A percentile compares a stretch with the other conserved stretches of the same genome.
These are phyloP conservation scores for Wickerhamomyces sp. DNA, from an alignment of 1,139 yeast genomes.

Conservation along the genomic window DNA sequence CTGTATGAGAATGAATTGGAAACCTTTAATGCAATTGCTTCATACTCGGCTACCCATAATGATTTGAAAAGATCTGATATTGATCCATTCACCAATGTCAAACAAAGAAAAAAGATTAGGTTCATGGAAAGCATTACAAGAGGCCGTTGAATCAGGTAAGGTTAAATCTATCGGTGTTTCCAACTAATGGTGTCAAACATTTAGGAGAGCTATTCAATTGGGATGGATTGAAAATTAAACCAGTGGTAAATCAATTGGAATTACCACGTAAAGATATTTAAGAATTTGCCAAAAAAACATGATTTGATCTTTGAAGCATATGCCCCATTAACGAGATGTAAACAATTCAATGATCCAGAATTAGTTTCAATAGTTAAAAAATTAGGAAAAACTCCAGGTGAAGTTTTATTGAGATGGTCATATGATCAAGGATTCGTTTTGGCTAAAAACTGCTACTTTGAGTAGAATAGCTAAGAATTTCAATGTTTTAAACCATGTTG, in stretches of 20 bases:
- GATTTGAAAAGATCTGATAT: slow-evolving; percentile 21
- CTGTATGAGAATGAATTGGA: slow-evolving; percentile 15
- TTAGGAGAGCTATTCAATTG: slow-evolving; percentile 33
- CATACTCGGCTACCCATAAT: slow-evolving; percentile 13
- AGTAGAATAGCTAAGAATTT: slow-evolving; percentile 44
- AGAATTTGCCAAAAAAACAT: slow-evolving; percentile 36
- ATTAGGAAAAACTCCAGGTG: slow-evolving; percentile 36
- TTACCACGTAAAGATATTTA: slow-evolving; percentile 36
- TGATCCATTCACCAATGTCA: slow-evolving; percentile 38
- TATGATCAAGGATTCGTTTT: slow-evolving; percentile 52
- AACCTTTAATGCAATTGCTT: slow-evolving; percentile 15
- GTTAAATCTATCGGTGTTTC: slow-evolving; percentile 40
- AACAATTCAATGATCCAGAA: slow-evolving; percentile 44
- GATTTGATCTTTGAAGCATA: slow-evolving; percentile 48
- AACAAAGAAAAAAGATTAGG: slow-evolving; percentile 34
- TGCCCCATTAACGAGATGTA: slow-evolving; percentile 48
- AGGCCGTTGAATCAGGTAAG: slow-evolving; percentile 30
- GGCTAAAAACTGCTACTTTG: slow-evolving; percentile 58
- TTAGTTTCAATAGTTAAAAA: slow-evolving; percentile 35
- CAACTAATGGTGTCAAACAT: slow-evolving; percentile 37
- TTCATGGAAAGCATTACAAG: slow-evolving; percentile 42
- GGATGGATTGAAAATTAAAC: slow-evolving; percentile 34
- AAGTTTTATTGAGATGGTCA: slow-evolving; percentile 42
- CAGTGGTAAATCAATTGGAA: slow-evolving; percentile 49
- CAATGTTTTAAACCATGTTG: slow-evolving; percentile 29